These are phyloP conservation scores for Millerozyma acaciae DNA, from an alignment of 805 yeast genomes.

Conservation along the genomic window DNA sequence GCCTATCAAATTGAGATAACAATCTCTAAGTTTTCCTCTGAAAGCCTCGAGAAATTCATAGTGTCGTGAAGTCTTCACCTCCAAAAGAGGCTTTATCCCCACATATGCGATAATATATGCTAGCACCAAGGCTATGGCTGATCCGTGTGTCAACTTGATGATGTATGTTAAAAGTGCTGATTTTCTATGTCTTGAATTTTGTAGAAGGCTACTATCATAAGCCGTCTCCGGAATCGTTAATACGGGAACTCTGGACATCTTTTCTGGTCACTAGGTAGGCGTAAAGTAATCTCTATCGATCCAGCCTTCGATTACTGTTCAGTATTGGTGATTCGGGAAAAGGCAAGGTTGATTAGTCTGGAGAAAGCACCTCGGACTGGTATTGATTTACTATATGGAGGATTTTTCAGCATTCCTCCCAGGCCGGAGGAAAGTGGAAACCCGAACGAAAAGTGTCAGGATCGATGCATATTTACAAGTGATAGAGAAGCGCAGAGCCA, in stretches of 20 bases:
- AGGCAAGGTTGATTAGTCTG: no score
- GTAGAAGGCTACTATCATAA: constrained; percentile 27
- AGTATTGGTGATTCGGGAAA: no score
- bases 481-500: no score
- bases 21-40: constrained; percentile 30
- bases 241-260: constrained; percentile 23
- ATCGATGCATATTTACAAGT: no score
- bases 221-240: constrained; percentile 41
- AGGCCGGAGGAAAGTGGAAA: no score
- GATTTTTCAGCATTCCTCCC: no score
- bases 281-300: neutral
- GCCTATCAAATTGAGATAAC: constrained; percentile 30
- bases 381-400: no score
- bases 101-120: constrained; percentile 31
- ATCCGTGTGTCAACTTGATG: constrained; percentile 29
- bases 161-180: constrained; percentile 25
- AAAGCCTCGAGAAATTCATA: constrained; percentile 32
- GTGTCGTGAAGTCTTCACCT: constrained; percentile 23
- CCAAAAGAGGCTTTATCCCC: constrained; percentile 33
- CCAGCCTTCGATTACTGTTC: no score
- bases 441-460: no score
- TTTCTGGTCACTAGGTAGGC: neutral
- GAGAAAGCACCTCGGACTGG: no score
- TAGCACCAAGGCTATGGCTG: constrained; percentile 26
- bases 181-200: constrained; percentile 10